Evolutionary conservation across 2,329 filamentous ascomycete genomes (phyloP).

Genomic region (Colletotrichum zoysiae): DNA sequence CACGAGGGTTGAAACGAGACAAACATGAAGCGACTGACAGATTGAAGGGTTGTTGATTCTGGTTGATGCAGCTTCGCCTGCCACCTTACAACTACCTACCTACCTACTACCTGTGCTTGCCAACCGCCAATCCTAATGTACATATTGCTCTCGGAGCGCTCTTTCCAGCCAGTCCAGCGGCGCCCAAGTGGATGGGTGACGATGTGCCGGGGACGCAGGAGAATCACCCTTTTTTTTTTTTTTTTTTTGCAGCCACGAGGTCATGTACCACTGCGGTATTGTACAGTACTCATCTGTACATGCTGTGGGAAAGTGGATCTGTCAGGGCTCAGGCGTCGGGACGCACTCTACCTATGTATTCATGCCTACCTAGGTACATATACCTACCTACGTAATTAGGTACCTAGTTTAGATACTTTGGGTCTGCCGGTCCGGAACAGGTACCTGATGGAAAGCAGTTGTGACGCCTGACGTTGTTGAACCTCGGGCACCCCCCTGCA

Average conservation of each 20-base stretch:
- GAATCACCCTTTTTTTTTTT: slow-evolving; percentile 8
- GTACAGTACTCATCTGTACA: slow-evolving; percentile 14
- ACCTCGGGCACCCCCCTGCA: background rate
- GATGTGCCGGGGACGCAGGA: slow-evolving; percentile 31
- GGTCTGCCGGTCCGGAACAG: background rate
- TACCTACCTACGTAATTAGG: background rate
- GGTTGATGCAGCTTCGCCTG: background rate
- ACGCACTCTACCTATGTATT: too few species aligned
- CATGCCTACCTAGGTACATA: too few species aligned
- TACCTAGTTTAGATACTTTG: background rate
- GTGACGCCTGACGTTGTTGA: background rate
- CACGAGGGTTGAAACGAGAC: slow-evolving; percentile 23
- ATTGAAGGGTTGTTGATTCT: background rate
- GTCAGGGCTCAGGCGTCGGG: background rate
- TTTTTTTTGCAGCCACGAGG: slow-evolving; percentile 38
- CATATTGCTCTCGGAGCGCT: background rate
- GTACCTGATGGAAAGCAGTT: background rate
- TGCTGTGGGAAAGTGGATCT: slow-evolving; percentile 11
- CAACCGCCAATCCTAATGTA: background rate
- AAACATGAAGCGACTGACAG: slow-evolving; percentile 23
- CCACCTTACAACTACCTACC: background rate
- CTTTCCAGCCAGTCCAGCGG: background rate
- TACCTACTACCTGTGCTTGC: too few species aligned
- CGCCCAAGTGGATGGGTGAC: slow-evolving; percentile 17
- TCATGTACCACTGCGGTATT: slow-evolving; percentile 36